These are phyloP conservation scores for Candida odintsovae DNA, from an alignment of 805 yeast species.

Conservation along the genomic window DNA sequence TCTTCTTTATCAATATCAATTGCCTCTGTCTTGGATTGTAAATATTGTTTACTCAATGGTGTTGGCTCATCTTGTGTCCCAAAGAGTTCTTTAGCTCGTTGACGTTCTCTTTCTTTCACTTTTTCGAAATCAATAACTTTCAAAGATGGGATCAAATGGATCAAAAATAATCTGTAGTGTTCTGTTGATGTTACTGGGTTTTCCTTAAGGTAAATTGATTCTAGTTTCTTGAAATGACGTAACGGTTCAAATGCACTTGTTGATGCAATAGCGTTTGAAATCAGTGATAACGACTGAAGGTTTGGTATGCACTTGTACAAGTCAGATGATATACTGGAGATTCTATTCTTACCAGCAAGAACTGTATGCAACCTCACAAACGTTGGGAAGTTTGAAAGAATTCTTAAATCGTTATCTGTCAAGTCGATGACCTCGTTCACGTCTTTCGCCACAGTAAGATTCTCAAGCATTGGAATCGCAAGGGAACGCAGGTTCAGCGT, in stretches of 20 bases:
- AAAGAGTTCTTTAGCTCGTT: constrained; percentile 37
- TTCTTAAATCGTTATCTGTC: constrained; percentile 65
- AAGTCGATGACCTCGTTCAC: constrained; percentile 56
- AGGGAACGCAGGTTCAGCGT: constrained; percentile 36
- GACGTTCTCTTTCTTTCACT: constrained; percentile 51
- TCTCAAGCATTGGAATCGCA: constrained; percentile 38
- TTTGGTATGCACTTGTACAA: constrained; percentile 36
- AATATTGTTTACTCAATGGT: constrained; percentile 24
- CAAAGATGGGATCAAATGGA: constrained; percentile 60
- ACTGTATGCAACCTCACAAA: constrained; percentile 42
- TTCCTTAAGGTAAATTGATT: constrained; percentile 45
- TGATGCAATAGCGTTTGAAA: constrained; percentile 43
- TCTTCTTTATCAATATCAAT: constrained; percentile 24
- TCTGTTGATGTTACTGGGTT: constrained; percentile 48
- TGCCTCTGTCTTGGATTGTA: not conserved
- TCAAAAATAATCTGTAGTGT: constrained; percentile 53
- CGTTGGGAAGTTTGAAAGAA: constrained; percentile 44
- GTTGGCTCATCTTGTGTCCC: constrained; percentile 24
- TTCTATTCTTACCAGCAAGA: constrained; percentile 58
- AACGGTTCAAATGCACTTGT: constrained; percentile 38
- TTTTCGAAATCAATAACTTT: constrained; percentile 62
- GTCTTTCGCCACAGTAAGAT: constrained; percentile 36
- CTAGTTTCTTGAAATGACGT: constrained; percentile 34
- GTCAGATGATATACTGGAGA: constrained; percentile 35
- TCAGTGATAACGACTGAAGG: constrained; percentile 45